Base-by-base conservation (phyloP, 1,284 basidiomycete species). In the Trichosporon inkin region DNA sequence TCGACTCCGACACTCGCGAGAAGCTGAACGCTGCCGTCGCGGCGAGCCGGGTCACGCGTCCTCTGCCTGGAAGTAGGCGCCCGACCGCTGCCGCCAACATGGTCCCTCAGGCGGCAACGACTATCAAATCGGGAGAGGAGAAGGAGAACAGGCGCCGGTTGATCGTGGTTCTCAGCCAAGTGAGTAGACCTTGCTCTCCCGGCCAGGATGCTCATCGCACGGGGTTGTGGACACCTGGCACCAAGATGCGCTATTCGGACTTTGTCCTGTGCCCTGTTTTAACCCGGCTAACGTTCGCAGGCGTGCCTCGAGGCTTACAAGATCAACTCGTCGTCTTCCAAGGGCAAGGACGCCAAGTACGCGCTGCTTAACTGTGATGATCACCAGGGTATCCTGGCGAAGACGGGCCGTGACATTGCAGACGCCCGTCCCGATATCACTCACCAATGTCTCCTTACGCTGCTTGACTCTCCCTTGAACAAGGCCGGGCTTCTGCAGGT, bases 341-440 rank as follows among this genome's bases (percentile, higher is more conserved):
- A 79, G 38, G 83, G 80, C 2, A 85, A 84, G 65, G 91, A 94
- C 65, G 91, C 92, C 66, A 97, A 98, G 80, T 98, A 98, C 78
- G 93, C 93, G 16, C 81, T 99, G 61, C 81, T 99, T 67, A 99
- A 99, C 79, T 99, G 96, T 79, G 95, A 99, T 77, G 95, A 99
- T 71, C 95, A 99, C 79, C 95, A 99, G 78, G 92, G 95, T 54
- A 96, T 99, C 65, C 82, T 99, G 62, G 95, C 96, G 7, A 98
- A 97, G 80, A 97, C 94, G 3, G 92, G 93, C 28, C 84, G 95
- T 69, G 96, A 99, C 79, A 99, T 99, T 68, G 94, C 96, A 19
- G 94, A 98, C 78, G 95, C 96, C 17, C 82, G 95, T 64, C 95
- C 96, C 6, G 96, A 99, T 78, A 99, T 99, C 73, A 99, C 96